Evolutionary conservation across 306 rosid genomes (phyloP), one percentile per base, ranked within the genome.

Genomic region (Cotoneaster glaucophyllus): DNA sequence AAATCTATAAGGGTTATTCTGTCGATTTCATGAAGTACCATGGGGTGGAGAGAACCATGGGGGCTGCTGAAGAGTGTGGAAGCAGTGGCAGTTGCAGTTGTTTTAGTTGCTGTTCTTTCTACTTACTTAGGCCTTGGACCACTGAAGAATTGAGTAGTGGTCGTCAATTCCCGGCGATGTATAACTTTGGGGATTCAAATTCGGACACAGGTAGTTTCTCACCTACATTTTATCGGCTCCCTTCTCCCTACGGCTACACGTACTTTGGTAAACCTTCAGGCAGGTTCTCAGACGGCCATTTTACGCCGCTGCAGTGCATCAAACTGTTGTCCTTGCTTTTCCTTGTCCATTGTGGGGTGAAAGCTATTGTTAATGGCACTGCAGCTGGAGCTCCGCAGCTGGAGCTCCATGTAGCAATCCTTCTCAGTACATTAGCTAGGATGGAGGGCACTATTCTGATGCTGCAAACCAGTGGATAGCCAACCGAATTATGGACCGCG

Each of bases 121-220:
- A 18, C 58, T 66, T 65, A 54, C 39, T 43, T 53, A 14, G n/a
- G 19, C 59, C 54, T 26, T 17, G 69, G 24, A 61, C 64, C 44
- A 28, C 70, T 24, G 12, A 34, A 70, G 56, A 48, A 31, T 61
- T 66, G 37, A 25, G 4, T 4, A 26, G 39, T 34, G 53, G 64
- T 68, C 68, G 76, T 50, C 76, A 70, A 25, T 24, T 80, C 45
- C 84, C 80, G 4, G 80, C 84, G 11, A 80, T 80, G 52, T 75
- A 37, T 45, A 80, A 75, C 73, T 74, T 74, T 18, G 83, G 83
- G 5, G 84, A 80, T 64, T 80, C 84, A 39, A 80, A 80, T 58
- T 80, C 84, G 8, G 84, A 80, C 63, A 75, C 80, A 0, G 80
- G 76, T 28, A 70, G 72, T 28, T 12, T 32, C 26, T 80, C 83